Evolutionary conservation across 345 rosid species (phyloP), one percentile per base, ranked within the genome.

Genomic region (Hibiscus mutabilis): DNA sequence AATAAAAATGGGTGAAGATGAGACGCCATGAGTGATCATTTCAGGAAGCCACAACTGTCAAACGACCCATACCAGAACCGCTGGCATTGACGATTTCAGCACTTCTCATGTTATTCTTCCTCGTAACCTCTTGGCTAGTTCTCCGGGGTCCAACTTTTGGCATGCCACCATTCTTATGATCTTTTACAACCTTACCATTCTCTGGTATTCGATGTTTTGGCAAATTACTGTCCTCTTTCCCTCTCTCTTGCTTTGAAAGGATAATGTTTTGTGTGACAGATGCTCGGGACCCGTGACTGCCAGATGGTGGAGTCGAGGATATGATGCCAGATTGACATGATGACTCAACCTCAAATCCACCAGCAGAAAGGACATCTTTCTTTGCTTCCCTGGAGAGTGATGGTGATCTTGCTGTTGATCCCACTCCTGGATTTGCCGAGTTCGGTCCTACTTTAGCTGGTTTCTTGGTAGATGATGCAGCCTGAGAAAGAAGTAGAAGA

Each of bases 11-110:
- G n/a, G 53, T 15, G 53, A 49, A 3, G 53, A 3, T 40, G 14
- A 25, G 11, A 13, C 37, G 15, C 33, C 69, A 2, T 31, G 52
- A 25, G 19, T 11, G 19, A 53, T 31, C 42, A 27, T 53, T 37
- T 87, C 73, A 85, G 57, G 88, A 88, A 29, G 85, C 82, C 33
- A 83, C 87, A 24, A 79, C 82, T 14, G 87, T 77, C 59, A 79
- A 42, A 74, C 56, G 75, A 35, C 81, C 82, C 53, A 78, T 73
- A 57, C 76, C 77, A 7, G 88, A 68, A 46, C n/a, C n/a, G n/a
- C n/a, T n/a, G n/a, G n/a, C n/a, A n/a, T n/a, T n/a, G n/a, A n/a
- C n/a, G n/a, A n/a, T n/a, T n/a, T n/a, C n/a, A n/a, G n/a, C n/a
- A n/a, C n/a, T n/a, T n/a, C n/a, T n/a, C n/a, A n/a, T n/a, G n/a